Evolutionary conservation across 148 eudicot species (phyloP).

Genomic region (Talinum fruticosum): DNA sequence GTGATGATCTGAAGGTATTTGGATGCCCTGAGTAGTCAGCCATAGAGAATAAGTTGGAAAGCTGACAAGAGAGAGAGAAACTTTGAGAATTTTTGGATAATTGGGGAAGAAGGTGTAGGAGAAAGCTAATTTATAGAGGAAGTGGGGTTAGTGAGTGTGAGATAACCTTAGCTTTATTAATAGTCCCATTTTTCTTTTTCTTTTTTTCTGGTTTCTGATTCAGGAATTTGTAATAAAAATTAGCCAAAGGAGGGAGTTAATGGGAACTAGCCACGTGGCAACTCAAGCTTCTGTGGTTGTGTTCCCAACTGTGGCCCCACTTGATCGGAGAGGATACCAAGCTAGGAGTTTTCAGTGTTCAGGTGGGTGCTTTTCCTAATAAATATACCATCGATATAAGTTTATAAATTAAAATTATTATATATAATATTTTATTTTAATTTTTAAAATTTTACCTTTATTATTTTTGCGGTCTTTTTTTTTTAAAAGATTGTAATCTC

Average conservation of each 20-base stretch:
- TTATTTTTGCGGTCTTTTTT: too few species aligned
- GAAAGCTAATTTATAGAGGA: slow-evolving; percentile 14
- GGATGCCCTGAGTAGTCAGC: slow-evolving; percentile 33
- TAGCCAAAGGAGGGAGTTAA: background rate
- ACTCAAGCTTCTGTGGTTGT: slow-evolving; percentile 33
- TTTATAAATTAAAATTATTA: too few species aligned
- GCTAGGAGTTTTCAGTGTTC: background rate
- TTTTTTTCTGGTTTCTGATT: background rate
- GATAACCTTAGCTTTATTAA: background rate
- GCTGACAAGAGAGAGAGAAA: background rate
- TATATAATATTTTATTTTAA: too few species aligned
- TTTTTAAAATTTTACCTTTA: too few species aligned
- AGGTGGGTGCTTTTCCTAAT: background rate
- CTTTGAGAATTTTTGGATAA: slow-evolving; percentile 8
- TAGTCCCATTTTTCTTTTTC: background rate
- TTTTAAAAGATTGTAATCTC: too few species aligned
- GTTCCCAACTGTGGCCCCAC: slow-evolving; percentile 27
- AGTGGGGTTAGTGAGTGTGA: slow-evolving; percentile 8
- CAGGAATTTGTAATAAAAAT: background rate
- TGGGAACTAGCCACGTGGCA: slow-evolving; percentile 39
- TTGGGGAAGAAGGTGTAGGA: background rate
- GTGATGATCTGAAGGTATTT: slow-evolving; percentile 16
- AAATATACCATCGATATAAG: too few species aligned
- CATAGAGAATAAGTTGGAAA: slow-evolving; percentile 19
- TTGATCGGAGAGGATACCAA: background rate